These are phyloP conservation scores for Hammondia hammondi DNA, from an alignment of 169 alveolate species.

Conservation along the genomic window DNA sequence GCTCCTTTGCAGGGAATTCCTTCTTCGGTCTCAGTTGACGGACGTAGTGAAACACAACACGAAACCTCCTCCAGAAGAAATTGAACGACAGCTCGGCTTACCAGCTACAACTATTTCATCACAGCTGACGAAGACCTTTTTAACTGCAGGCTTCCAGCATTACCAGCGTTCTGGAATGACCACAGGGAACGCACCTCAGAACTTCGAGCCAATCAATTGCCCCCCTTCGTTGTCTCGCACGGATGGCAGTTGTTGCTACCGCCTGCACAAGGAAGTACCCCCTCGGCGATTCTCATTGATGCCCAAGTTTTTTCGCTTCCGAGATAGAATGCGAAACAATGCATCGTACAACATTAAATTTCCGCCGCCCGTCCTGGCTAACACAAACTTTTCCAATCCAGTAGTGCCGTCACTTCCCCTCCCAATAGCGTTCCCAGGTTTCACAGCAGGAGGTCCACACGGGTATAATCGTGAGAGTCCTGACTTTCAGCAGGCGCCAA, in stretches of 20 bases:
- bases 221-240: slow-evolving; percentile 48
- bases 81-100: slow-evolving; percentile 67
- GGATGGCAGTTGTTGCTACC: slow-evolving; percentile 65
- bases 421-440: neutral
- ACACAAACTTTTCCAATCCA: neutral
- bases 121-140: slow-evolving; percentile 32
- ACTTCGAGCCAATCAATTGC: slow-evolving; percentile 62
- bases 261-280: slow-evolving; percentile 44
- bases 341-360: neutral
- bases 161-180: slow-evolving; percentile 71
- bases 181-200: slow-evolving; percentile 69
- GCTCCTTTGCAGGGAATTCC: slow-evolving; percentile 57
- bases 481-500: neutral
- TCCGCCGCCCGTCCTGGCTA: neutral
- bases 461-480: neutral
- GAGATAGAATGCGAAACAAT: neutral
- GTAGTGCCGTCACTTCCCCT: neutral
- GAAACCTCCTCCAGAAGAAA: slow-evolving; percentile 70
- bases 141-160: slow-evolving; percentile 48
- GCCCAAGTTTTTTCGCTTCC: slow-evolving; percentile 21
- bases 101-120: slow-evolving; percentile 64
- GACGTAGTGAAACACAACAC: slow-evolving; percentile 65
- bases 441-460: neutral
- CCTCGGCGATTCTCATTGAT: slow-evolving; percentile 31
- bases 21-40: slow-evolving; percentile 57